Percentiles rank a stretch among this genome's conserved stretches.
phyloP scores from a whole-genome alignment of 805 yeast genomes.

The Candida railenensis region DNA sequence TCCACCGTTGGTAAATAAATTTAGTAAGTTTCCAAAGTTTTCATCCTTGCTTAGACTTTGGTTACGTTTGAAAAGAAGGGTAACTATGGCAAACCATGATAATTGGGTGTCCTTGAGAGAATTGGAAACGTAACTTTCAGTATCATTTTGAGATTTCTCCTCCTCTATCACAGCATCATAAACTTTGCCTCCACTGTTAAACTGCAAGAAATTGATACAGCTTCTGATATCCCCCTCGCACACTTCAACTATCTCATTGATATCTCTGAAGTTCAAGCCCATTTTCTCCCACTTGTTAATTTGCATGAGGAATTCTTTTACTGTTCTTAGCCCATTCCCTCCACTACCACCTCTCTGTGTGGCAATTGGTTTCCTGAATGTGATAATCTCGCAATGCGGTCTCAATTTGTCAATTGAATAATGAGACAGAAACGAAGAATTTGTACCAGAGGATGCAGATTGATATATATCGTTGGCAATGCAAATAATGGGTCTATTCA shows the following conservation, averaged over 20 bases:
- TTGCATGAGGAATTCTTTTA: slow-evolving; percentile 44
- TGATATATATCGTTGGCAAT: slow-evolving; percentile 87
- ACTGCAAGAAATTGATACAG: slow-evolving; percentile 81
- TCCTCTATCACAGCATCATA: slow-evolving; percentile 4
- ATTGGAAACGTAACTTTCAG: slow-evolving; percentile 12
- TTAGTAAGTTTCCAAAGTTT: slow-evolving; percentile 37
- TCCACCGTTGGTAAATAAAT: slow-evolving; percentile 41
- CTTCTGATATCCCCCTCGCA: slow-evolving; percentile 85
- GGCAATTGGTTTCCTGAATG: slow-evolving; percentile 59
- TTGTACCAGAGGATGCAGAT: slow-evolving; percentile 17
- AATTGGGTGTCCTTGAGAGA: slow-evolving; percentile 57
- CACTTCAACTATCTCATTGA: slow-evolving; percentile 65
- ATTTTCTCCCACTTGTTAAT: slow-evolving; percentile 55
- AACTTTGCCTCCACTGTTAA: slow-evolving; percentile 31
- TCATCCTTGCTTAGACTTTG: slow-evolving; percentile 44
- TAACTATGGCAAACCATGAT: slow-evolving; percentile 68
- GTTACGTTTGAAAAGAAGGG: slow-evolving; percentile 56
- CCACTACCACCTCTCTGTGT: slow-evolving; percentile 34
- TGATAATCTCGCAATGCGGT: slow-evolving; percentile 68
- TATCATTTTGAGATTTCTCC: not conserved
- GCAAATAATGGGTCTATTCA: slow-evolving; percentile 85
- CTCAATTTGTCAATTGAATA: slow-evolving; percentile 73
- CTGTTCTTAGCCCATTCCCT: slow-evolving; percentile 34
- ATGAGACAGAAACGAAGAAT: not conserved
- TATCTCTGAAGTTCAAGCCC: slow-evolving; percentile 42